Base-by-base conservation (phyloP, 1,139 yeast genomes). In the Taphrina communis region DNA sequence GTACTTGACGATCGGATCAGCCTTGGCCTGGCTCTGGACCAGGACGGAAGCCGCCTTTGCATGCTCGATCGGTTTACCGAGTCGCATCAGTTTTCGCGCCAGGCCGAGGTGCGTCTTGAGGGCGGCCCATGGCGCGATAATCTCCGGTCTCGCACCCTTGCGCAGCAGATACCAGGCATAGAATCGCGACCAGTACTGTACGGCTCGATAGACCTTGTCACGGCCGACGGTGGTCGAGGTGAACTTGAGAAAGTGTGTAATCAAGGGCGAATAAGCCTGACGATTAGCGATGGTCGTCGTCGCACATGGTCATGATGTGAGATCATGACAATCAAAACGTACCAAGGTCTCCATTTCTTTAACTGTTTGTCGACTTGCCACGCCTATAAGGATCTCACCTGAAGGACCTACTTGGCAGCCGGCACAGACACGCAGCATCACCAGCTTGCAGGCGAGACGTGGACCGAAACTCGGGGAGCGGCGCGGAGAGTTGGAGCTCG, bases 21-120 rank as follows among this genome's bases (percentile, higher is more conserved):
- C 79, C 67, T 92, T 83, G 25, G 60, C 63, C 80, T 89, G 88
- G 79, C 90, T 88, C 76, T 87, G 90, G 75, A 81, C 85, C 25
- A 90, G 84, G 73, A 84, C 83, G 4, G 90, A 83, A 7, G 95
- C 92, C 17, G 86, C 83, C 75, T 88, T 88, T 70, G 89, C 77
- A 77, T 89, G 93, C 76, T 84, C 84, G 75, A 93, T 80, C 0
- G 97, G 97, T 80, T 92, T 93, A 73, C 92, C 85, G 76, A 88
- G 87, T 75, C 98, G 85, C 83, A 93, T 81, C 25, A 93, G 87
- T 81, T 93, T 93, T 78, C 98, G 86, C 71, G 91, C 83, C 73
- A 89, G 81, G 19, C 90, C 86, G 50, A 88, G 82, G 72, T 88
- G 86, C 63, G 78, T 77, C 77, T 86, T 88, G 70, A 89, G 77